Evolutionary conservation across 2,329 filamentous ascomycete genomes (phyloP).

Genomic region (Teratosphaeria nubilosa): DNA sequence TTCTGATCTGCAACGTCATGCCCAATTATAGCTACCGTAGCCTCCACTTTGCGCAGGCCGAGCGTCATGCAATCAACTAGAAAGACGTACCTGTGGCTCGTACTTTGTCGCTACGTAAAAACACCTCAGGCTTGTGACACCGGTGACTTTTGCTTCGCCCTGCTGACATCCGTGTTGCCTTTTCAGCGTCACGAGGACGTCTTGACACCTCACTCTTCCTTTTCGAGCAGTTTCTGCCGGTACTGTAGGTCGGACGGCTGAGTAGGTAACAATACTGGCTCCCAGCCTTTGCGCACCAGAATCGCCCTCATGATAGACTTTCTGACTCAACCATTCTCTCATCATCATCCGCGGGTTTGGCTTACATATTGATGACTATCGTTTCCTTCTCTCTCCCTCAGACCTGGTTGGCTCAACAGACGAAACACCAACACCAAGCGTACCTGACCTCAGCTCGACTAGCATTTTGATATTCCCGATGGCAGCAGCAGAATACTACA

Average conservation of each 20-base stretch:
- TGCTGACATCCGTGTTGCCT: not conserved
- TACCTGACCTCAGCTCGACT: not conserved
- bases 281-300: not conserved
- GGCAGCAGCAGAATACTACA: slow-evolving; percentile 22
- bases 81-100: not conserved
- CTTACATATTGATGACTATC: not conserved
- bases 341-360: not conserved
- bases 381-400: not conserved
- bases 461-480: slow-evolving; percentile 4
- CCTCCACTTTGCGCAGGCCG: not conserved
- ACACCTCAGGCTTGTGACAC: not conserved
- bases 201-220: not conserved
- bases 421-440: not conserved
- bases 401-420: not conserved
- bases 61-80: not conserved
- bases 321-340: not conserved
- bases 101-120: not conserved
- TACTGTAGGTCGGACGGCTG: not conserved
- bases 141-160: not conserved
- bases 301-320: not conserved
- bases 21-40: not conserved
- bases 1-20: not conserved
- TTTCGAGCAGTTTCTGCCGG: not conserved
- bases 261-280: not conserved
- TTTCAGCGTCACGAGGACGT: not conserved